These are phyloP conservation scores for Penstemon eatonii DNA, from an alignment of 257 asterid genomes.

Conservation along the genomic window DNA sequence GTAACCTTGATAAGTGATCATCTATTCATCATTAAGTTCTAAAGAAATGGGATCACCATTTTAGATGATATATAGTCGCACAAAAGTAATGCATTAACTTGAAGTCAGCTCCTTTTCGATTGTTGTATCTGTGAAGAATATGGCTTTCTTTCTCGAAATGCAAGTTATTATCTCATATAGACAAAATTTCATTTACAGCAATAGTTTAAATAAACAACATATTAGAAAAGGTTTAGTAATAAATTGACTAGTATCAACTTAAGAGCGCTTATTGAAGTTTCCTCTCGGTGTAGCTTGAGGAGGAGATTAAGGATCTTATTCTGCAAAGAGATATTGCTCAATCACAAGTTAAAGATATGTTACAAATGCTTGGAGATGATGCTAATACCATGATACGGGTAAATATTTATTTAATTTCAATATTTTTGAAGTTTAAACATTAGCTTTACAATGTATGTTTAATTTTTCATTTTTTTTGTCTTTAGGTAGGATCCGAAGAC, in stretches of 20 bases:
- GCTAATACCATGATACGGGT: constrained; percentile 49
- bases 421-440: not conserved
- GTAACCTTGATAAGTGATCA: too few relatives aligned
- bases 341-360: constrained; percentile 72
- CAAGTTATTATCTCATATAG: too few relatives aligned
- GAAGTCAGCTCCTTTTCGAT: too few relatives aligned
- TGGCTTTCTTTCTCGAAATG: too few relatives aligned
- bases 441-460: not conserved
- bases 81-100: too few relatives aligned
- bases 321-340: constrained; percentile 84
- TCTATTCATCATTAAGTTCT: too few relatives aligned
- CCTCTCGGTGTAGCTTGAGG: constrained; percentile 60
- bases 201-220: too few relatives aligned
- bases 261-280: constrained; percentile 18
- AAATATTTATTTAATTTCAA: constrained; percentile 14
- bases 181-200: too few relatives aligned
- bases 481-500: constrained; percentile 61
- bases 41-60: too few relatives aligned
- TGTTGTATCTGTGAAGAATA: too few relatives aligned
- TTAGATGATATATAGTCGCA: too few relatives aligned
- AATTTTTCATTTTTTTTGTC: constrained; percentile 21
- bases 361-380: constrained; percentile 58
- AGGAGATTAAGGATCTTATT: constrained; percentile 65
- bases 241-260: not conserved
- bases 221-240: too few relatives aligned